These are phyloP conservation scores for Brassica balearica DNA, from an alignment of 441 rosid genomes.

Conservation along the genomic window DNA sequence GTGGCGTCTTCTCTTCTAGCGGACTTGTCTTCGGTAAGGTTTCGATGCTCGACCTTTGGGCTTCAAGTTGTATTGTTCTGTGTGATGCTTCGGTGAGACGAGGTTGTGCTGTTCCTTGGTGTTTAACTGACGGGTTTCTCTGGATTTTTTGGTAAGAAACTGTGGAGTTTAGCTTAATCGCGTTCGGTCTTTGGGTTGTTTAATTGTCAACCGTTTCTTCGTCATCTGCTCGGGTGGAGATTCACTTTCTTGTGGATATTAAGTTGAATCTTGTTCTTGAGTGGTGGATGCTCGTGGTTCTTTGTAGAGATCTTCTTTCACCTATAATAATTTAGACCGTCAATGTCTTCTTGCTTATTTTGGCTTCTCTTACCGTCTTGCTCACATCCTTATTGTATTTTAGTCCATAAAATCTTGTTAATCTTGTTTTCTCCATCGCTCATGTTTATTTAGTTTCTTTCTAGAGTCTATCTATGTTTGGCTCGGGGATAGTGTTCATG, in stretches of 20 bases:
- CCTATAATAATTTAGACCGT: background rate
- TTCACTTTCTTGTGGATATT: background rate
- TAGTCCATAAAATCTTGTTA: too few relatives aligned
- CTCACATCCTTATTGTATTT: background rate
- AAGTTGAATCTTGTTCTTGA: background rate
- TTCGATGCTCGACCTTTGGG: background rate
- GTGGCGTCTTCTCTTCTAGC: too few relatives aligned
- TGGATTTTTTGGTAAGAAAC: background rate
- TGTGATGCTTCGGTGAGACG: background rate
- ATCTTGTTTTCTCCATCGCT: too few relatives aligned
- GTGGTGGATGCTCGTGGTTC: background rate
- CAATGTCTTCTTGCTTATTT: too few relatives aligned
- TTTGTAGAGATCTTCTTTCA: background rate
- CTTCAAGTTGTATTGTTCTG: background rate
- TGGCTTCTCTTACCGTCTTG: background rate
- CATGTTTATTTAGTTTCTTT: too few relatives aligned
- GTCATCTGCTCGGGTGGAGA: background rate
- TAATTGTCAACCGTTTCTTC: background rate
- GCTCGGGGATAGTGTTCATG: too few relatives aligned
- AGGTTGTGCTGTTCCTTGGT: background rate
- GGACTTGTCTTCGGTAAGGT: background rate
- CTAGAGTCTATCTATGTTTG: too few relatives aligned
- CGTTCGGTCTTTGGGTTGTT: too few relatives aligned
- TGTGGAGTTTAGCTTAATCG: background rate
- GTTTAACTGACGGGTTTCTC: background rate